These are phyloP conservation scores for Starmera dryadoides DNA, from an alignment of 805 yeast genomes.

Conservation along the genomic window DNA sequence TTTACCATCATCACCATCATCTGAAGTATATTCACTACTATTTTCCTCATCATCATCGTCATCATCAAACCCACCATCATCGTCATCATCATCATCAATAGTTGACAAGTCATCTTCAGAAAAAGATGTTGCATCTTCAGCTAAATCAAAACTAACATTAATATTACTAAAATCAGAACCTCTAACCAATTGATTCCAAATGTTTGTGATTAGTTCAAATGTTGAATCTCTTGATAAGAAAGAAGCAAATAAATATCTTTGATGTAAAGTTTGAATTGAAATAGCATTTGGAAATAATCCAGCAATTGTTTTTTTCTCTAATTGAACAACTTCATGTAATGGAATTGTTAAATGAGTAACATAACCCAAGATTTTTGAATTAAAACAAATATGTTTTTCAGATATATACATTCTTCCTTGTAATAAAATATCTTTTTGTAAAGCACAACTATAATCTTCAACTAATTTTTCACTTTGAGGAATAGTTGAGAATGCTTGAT, in stretches of 20 bases:
- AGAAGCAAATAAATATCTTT: conserved; percentile 77
- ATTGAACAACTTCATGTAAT: conserved; percentile 59
- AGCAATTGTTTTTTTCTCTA: conserved; percentile 80
- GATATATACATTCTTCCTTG: conserved; percentile 86
- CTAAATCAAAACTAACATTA: conserved; percentile 5
- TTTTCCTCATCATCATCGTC: conserved; percentile 20
- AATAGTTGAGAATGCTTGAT: conserved; percentile 59
- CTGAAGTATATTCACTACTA: no score
- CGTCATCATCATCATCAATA: conserved; percentile 18
- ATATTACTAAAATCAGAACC: conserved; percentile 11
- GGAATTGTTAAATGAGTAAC: conserved; percentile 75
- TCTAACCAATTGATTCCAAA: conserved; percentile 48
- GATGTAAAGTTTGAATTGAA: conserved; percentile 25
- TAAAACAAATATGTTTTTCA: conserved; percentile 73
- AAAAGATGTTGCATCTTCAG: background rate
- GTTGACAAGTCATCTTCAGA: conserved; percentile 21
- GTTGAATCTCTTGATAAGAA: conserved; percentile 67
- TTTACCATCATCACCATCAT: conserved; percentile 1
- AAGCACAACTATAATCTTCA: conserved; percentile 87
- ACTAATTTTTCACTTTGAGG: conserved; percentile 63
- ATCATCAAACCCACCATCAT: conserved; percentile 16
- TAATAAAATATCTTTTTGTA: conserved; percentile 75
- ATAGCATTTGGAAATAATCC: conserved; percentile 91
- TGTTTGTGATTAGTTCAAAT: conserved; percentile 42
- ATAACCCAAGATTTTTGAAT: conserved; percentile 87